These are phyloP conservation scores for Furculomyces boomerangus DNA, from an alignment of 371 early-diverging fungal species.

Conservation along the genomic window DNA sequence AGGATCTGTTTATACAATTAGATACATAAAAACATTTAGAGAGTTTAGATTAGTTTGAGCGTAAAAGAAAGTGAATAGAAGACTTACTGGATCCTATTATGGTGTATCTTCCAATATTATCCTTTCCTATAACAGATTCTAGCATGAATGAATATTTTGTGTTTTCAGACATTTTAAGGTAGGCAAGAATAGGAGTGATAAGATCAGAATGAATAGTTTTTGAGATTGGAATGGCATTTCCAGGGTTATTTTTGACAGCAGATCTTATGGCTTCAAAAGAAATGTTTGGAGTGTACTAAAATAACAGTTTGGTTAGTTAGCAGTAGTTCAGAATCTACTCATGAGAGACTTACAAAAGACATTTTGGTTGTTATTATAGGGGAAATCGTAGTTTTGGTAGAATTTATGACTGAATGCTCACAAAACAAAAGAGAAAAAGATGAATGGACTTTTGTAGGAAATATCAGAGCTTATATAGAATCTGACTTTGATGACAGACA, in stretches of 20 bases:
- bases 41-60: background rate
- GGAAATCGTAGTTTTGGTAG: too few species aligned
- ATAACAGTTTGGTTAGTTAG: too few species aligned
- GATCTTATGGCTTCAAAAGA: slow-evolving; percentile 48
- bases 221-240: slow-evolving; percentile 81
- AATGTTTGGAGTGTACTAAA: slow-evolving; percentile 30
- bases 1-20: slow-evolving; percentile 40
- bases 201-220: slow-evolving; percentile 73
- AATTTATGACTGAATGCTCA: too few species aligned
- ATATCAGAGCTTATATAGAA: too few species aligned
- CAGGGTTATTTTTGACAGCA: slow-evolving; percentile 33
- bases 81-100: slow-evolving; percentile 73
- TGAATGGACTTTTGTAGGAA: too few species aligned
- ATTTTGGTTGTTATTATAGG: too few species aligned
- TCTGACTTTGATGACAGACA: too few species aligned
- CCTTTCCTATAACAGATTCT: slow-evolving; percentile 89
- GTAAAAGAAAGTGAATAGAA: background rate
- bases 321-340: too few species aligned
- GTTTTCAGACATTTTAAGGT: slow-evolving; percentile 65
- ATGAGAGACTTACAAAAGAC: too few species aligned
- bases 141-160: slow-evolving; percentile 76
- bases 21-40: background rate
- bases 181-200: slow-evolving; percentile 90
- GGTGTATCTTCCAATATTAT: slow-evolving; percentile 85
- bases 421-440: too few species aligned